A percentile compares a stretch with the other conserved stretches of the same genome.
phyloP scores from a whole-genome alignment of 2,329 filamentous ascomycete genomes.

The Pseudonectria buxi region DNA sequence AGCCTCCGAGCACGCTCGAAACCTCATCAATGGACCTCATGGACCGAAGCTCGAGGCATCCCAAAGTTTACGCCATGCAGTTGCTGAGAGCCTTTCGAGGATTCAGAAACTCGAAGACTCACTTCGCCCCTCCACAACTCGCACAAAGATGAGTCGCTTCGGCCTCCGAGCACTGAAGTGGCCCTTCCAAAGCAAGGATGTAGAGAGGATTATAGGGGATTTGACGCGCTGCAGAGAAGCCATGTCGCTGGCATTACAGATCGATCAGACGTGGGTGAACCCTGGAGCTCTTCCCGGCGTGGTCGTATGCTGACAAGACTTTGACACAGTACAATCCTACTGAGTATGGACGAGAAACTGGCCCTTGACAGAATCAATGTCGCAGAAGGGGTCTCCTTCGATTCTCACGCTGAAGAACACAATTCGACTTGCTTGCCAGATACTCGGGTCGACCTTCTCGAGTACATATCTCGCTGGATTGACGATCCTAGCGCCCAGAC shows the following conservation, averaged over 20 bases:
- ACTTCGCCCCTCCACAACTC: conserved; percentile 4
- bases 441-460: conserved; percentile 27
- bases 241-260: conserved; percentile 24
- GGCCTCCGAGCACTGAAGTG: conserved; percentile 31
- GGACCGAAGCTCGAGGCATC: conserved; percentile 1
- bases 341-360: neutral
- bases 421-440: conserved; percentile 23
- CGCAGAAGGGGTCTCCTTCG: conserved; percentile 23
- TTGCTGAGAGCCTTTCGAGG: neutral
- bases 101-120: neutral
- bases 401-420: conserved; percentile 29
- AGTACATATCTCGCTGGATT: conserved; percentile 5
- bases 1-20: conserved; percentile 18
- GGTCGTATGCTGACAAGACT: neutral
- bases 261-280: conserved; percentile 29
- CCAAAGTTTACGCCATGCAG: neutral
- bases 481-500: too few species aligned
- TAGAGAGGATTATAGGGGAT: conserved; percentile 21
- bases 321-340: neutral
- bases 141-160: conserved; percentile 25
- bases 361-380: conserved; percentile 7
- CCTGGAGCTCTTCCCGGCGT: too few species aligned
- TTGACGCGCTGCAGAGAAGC: conserved; percentile 21
- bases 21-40: conserved; percentile 20
- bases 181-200: conserved; percentile 33